A percentile compares a stretch with the other conserved stretches of the same genome.
These are phyloP conservation scores for Pseudopithomyces chartarum DNA, from an alignment of 2,329 filamentous ascomycete species.

Conservation along the genomic window DNA sequence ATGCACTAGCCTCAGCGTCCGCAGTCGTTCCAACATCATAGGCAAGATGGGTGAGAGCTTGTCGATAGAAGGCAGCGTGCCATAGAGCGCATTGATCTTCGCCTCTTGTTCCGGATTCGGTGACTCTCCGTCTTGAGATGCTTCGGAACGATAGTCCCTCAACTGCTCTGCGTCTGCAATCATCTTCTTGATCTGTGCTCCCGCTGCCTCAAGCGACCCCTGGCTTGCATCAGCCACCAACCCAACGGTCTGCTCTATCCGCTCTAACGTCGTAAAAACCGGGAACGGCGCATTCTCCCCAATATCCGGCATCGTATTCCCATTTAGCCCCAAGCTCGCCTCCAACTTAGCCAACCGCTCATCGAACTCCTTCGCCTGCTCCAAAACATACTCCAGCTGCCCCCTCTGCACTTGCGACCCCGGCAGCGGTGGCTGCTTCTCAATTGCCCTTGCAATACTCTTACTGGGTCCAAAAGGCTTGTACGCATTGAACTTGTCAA, in stretches of 20 bases:
- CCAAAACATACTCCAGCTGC: constrained; percentile 65
- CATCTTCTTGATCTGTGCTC: constrained; percentile 70
- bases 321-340: constrained; percentile 77
- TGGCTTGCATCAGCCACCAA: constrained; percentile 75
- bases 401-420: constrained; percentile 38
- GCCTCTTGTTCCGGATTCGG: constrained; percentile 72
- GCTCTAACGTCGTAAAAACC: constrained; percentile 80
- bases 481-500: constrained; percentile 42
- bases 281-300: constrained; percentile 60
- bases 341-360: constrained; percentile 79
- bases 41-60: constrained; percentile 83
- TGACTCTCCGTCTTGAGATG: constrained; percentile 22
- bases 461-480: constrained; percentile 31
- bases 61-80: constrained; percentile 86
- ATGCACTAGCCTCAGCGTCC: constrained; percentile 83
- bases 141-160: constrained; percentile 56
- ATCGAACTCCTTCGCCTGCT: constrained; percentile 87
- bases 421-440: constrained; percentile 36
- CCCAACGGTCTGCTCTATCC: constrained; percentile 78
- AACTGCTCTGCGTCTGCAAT: constrained; percentile 74
- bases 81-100: constrained; percentile 91
- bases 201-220: constrained; percentile 73
- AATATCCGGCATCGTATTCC: constrained; percentile 67
- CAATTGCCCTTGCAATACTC: constrained; percentile 34
- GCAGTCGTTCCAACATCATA: constrained; percentile 79